A percentile compares a stretch with the other conserved stretches of the same genome.
These are phyloP conservation scores for Themeda triandra DNA, from an alignment of 176 grass and related monocot species.

Conservation along the genomic window DNA sequence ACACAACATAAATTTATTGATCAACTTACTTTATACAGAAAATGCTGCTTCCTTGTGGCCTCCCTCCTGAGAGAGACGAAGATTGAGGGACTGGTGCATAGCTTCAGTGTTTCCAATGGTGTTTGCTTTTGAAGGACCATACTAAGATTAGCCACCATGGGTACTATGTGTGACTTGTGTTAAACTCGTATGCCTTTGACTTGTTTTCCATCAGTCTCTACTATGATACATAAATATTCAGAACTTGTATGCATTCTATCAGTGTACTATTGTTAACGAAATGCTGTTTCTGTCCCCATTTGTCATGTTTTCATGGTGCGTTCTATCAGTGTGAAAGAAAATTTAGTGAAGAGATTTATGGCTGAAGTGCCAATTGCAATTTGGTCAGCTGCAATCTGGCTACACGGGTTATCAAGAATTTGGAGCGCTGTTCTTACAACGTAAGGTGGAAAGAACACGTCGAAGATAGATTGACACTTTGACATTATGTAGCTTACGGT, in stretches of 20 bases:
- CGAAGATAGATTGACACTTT: neutral
- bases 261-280: no score
- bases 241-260: neutral
- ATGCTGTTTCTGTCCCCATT: neutral
- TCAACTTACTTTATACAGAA: constrained; percentile 48
- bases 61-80: constrained; percentile 74
- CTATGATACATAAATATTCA: neutral
- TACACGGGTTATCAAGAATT: neutral
- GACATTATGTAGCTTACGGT: neutral
- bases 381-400: neutral
- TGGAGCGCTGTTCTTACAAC: neutral
- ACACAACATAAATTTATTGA: neutral
- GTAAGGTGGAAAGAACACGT: neutral
- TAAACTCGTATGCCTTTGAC: neutral
- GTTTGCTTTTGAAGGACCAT: neutral
- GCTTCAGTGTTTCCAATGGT: neutral
- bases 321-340: neutral
- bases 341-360: neutral
- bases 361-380: neutral
- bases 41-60: constrained; percentile 77
- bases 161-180: neutral
- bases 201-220: neutral
- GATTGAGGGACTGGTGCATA: constrained; percentile 38
- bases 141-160: neutral
- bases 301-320: neutral